These are phyloP conservation scores for Silene uniflora DNA, from an alignment of 148 eudicot species.

Conservation along the genomic window DNA sequence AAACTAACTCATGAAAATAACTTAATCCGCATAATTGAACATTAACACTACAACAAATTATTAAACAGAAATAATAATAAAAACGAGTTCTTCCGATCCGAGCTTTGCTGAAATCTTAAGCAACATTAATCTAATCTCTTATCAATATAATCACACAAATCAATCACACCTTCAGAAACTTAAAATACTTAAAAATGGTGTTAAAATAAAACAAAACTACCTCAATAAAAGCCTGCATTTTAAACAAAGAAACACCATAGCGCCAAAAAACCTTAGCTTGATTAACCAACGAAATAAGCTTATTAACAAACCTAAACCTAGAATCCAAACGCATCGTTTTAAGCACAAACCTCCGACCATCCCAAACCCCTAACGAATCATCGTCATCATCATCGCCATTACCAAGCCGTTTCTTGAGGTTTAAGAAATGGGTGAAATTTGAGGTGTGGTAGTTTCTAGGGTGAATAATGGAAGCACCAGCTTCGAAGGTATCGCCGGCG, in stretches of 20 bases:
- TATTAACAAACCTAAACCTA: constrained; percentile 32
- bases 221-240: constrained; percentile 69
- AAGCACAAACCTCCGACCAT: constrained; percentile 54
- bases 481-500: constrained; percentile 68
- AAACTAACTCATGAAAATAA: no score
- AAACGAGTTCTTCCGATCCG: no score
- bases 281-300: constrained; percentile 42
- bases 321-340: constrained; percentile 42
- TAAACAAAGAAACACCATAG: constrained; percentile 65
- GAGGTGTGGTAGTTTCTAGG: constrained; percentile 67
- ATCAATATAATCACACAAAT: background rate
- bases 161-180: background rate
- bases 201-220: constrained; percentile 26
- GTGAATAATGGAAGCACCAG: constrained; percentile 82
- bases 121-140: background rate
- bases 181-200: background rate
- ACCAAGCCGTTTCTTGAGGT: constrained; percentile 26
- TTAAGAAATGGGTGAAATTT: constrained; percentile 38
- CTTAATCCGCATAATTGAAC: no score
- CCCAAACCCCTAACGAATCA: constrained; percentile 69
- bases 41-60: no score
- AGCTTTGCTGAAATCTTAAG: background rate
- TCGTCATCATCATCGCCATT: constrained; percentile 28
- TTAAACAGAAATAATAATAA: no score
- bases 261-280: constrained; percentile 45